These are phyloP conservation scores for Cryomyces antarcticus DNA, from an alignment of 495 filamentous ascomycete species.

Conservation along the genomic window DNA sequence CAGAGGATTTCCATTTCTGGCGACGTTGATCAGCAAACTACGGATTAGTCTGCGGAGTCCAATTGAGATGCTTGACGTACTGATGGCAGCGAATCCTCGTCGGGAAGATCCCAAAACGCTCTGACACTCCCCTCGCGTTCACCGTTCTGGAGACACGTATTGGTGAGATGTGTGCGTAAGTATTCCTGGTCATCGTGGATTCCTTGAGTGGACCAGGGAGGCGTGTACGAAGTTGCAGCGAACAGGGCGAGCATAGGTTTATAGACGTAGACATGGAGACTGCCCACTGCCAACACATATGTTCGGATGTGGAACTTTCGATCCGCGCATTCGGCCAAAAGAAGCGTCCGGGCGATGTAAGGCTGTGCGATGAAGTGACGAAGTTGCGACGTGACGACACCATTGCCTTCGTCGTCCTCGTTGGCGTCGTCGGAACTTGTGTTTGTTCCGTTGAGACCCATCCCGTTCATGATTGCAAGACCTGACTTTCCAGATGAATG, in stretches of 20 bases:
- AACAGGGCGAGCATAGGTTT: slow-evolving; percentile 82
- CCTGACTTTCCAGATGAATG: too few species aligned
- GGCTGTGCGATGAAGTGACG: slow-evolving; percentile 90
- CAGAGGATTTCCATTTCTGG: too few species aligned
- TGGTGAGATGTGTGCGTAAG: slow-evolving; percentile 65
- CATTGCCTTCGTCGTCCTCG: slow-evolving; percentile 12
- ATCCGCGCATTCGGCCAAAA: slow-evolving; percentile 29
- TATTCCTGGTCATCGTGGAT: not conserved
- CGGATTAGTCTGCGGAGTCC: too few species aligned
- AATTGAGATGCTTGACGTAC: too few species aligned
- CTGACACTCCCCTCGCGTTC: slow-evolving; percentile 39
- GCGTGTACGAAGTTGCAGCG: slow-evolving; percentile 43
- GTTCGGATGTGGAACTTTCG: slow-evolving; percentile 89
- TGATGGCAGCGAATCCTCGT: too few species aligned
- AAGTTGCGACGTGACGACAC: slow-evolving; percentile 70
- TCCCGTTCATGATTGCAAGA: too few species aligned
- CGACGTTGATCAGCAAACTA: too few species aligned
- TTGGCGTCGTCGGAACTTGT: slow-evolving; percentile 3
- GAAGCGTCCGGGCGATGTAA: slow-evolving; percentile 81
- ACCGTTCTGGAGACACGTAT: slow-evolving; percentile 69
- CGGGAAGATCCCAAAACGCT: slow-evolving; percentile 47
- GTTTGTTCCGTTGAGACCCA: not conserved
- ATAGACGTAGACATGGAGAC: slow-evolving; percentile 70
- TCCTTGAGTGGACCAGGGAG: slow-evolving; percentile 15
- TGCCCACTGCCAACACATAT: slow-evolving; percentile 66